A percentile compares a stretch with the other conserved stretches of the same genome.
Conservation (phyloP, 139 green algal genomes). For the Astrephomene gubernaculifera region DNA sequence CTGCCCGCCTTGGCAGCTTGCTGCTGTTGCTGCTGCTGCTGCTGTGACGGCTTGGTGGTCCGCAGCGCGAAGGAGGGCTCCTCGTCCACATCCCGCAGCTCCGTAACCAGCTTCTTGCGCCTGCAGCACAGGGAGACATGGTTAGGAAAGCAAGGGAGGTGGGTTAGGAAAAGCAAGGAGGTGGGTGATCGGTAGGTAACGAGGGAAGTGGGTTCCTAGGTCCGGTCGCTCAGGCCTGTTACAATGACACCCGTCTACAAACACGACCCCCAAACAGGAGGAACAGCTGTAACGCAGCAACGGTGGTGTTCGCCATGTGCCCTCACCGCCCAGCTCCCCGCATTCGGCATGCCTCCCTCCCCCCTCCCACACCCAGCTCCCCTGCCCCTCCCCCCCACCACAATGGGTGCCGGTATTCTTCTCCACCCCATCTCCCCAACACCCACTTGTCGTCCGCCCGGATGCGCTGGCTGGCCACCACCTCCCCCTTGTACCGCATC, state of each 20-base stretch:
- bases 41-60: slow-evolving; percentile 35
- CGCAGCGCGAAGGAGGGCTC: slow-evolving; percentile 61
- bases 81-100: slow-evolving; percentile 59
- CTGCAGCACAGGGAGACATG: slow-evolving; percentile 6
- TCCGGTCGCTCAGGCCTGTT: no score
- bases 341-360: no score
- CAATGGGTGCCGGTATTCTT: neutral
- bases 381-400: neutral
- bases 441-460: slow-evolving; percentile 33
- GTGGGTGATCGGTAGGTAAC: no score
- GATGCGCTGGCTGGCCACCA: slow-evolving; percentile 56
- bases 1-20: no score
- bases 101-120: slow-evolving; percentile 58
- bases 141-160: no score
- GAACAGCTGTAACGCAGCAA: no score
- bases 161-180: no score
- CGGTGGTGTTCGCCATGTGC: neutral
- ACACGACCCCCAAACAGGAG: no score
- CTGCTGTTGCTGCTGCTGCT: slow-evolving; percentile 1
- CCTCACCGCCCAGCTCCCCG: neutral
- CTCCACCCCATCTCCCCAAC: neutral
- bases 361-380: neutral
- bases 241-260: no score
- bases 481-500: slow-evolving; percentile 84
- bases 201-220: no score